phyloP scores from a whole-genome alignment of 352 stramenopile species.

The Globisporangium radiosum region DNA sequence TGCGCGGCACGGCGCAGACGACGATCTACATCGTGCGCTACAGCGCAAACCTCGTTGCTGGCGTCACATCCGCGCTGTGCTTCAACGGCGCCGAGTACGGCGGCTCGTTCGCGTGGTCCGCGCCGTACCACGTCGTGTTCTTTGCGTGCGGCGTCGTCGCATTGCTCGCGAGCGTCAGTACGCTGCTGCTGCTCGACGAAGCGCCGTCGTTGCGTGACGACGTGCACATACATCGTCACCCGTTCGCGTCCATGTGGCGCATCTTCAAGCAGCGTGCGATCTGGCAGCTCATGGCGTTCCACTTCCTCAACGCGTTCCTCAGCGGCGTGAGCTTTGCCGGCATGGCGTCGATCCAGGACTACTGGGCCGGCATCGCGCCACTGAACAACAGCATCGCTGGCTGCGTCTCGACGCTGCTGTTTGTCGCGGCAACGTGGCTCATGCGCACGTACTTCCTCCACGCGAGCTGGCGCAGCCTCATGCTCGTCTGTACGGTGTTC shows the following conservation, averaged over 20 bases:
- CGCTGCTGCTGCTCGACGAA: conserved; percentile 43
- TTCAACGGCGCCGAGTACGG: conserved; percentile 62
- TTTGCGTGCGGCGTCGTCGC: conserved; percentile 38
- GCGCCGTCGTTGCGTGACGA: conserved; percentile 22
- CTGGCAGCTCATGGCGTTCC: conserved; percentile 62
- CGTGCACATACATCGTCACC: conserved; percentile 23
- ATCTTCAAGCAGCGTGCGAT: conserved; percentile 68
- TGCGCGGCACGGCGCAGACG: conserved; percentile 49
- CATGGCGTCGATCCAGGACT: conserved; percentile 46
- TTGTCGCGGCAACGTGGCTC: conserved; percentile 43
- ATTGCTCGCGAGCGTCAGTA: conserved; percentile 25
- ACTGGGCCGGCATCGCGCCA: conserved; percentile 49
- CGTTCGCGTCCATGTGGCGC: conserved; percentile 55
- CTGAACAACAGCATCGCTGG: conserved; percentile 48
- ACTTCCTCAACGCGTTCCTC: conserved; percentile 65
- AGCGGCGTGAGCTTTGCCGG: conserved; percentile 45
- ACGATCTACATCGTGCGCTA: conserved; percentile 69
- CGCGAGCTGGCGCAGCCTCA: conserved; percentile 47
- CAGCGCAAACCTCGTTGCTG: conserved; percentile 32
- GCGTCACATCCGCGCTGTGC: conserved; percentile 40
- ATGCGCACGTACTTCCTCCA: conserved; percentile 58
- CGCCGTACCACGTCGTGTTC: conserved; percentile 49
- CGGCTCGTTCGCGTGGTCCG: conserved; percentile 47
- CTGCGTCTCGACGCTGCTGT: conserved; percentile 42
- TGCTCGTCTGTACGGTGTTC: conserved; percentile 39